A percentile compares a stretch with the other conserved stretches of the same genome.
Evolutionary conservation across 202 grass and related monocot species (phyloP).

Genomic region (Panicum hallii): DNA sequence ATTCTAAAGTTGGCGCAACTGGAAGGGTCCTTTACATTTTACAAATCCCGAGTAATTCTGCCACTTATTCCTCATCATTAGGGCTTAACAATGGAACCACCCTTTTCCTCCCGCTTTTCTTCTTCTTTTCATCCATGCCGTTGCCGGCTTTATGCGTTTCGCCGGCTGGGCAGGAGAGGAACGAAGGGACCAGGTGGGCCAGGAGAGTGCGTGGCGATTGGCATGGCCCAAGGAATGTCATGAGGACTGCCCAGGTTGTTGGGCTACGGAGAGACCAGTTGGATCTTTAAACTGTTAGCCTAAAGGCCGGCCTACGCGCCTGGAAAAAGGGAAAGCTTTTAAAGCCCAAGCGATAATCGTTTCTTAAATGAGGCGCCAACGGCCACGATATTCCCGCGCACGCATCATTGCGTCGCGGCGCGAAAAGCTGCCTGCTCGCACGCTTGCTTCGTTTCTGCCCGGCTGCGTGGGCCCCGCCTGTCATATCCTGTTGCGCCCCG

Average conservation of each 20-base stretch:
- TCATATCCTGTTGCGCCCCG: conserved; percentile 9
- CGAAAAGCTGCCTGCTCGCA: conserved; percentile 50
- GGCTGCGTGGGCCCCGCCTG: not conserved
- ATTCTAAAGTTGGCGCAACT: conserved; percentile 18
- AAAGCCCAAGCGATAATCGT: conserved; percentile 19
- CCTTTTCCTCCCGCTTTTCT: not conserved
- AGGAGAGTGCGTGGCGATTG: conserved; percentile 7
- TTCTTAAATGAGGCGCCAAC: conserved; percentile 37
- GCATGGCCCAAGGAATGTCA: conserved; percentile 42
- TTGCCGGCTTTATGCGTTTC: conserved; percentile 38
- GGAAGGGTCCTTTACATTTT: conserved; percentile 40
- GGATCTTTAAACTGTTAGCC: conserved; percentile 36
- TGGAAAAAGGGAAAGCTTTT: not conserved
- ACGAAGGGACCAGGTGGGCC: conserved; percentile 37
- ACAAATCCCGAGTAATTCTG: conserved; percentile 44
- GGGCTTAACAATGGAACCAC: conserved; percentile 39
- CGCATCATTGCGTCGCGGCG: conserved; percentile 50
- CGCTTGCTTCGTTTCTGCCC: conserved; percentile 23
- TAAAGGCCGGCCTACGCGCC: not conserved
- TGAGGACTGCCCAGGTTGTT: conserved; percentile 56
- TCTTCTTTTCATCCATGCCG: conserved; percentile 40
- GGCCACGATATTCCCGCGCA: conserved; percentile 49
- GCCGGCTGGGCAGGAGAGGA: conserved; percentile 37
- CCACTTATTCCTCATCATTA: conserved; percentile 53
- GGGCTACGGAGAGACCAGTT: conserved; percentile 58